Conservation (phyloP, 345 rosid genomes). For the Geranium brycei region DNA sequence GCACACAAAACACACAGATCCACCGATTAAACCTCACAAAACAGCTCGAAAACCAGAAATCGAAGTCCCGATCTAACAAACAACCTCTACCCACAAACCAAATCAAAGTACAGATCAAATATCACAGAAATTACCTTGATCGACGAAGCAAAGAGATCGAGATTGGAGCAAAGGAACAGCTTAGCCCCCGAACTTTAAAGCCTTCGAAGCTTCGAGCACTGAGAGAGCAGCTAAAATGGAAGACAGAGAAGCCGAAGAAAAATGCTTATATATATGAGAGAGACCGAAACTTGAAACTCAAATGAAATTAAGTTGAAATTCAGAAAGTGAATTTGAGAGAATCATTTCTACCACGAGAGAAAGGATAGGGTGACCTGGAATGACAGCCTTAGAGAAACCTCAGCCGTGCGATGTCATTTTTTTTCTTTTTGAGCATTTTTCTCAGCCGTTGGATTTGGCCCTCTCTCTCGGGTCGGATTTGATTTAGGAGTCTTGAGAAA, state of each 20-base stretch:
- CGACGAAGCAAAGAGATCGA: neutral
- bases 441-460: neutral
- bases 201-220: neutral
- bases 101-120: neutral
- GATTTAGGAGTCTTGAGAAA: too few species aligned
- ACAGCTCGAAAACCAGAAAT: neutral
- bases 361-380: slow-evolving; percentile 22
- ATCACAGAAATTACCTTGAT: neutral
- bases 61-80: neutral
- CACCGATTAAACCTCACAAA: slow-evolving; percentile 6
- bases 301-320: slow-evolving; percentile 10
- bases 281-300: slow-evolving; percentile 12
- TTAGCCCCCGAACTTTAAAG: neutral
- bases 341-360: slow-evolving; percentile 25
- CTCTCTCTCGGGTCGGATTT: neutral
- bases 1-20: slow-evolving; percentile 1
- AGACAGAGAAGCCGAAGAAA: neutral
- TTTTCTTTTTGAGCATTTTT: too few species aligned
- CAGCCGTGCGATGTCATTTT: neutral
- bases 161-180: neutral
- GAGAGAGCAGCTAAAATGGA: slow-evolving; percentile 1
- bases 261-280: neutral
- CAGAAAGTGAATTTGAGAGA: slow-evolving; percentile 1
- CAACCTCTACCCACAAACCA: neutral
- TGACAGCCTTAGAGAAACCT: neutral